Conservation (phyloP, 345 rosid genomes). For the Arabidopsis suecica region DNA sequence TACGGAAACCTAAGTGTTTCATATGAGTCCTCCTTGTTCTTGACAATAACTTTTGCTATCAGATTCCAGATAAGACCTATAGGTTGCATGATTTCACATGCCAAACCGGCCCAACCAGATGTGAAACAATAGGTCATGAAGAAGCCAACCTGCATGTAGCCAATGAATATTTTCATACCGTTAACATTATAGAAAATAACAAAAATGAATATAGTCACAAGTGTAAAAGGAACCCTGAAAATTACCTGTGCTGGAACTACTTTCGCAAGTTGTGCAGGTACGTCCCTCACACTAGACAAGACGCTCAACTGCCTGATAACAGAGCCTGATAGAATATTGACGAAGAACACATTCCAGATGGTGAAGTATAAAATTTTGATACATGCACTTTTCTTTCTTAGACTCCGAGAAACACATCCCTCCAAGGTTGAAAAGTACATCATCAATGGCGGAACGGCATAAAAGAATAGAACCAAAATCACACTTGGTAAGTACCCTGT, state of each 20-base stretch:
- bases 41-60: slow-evolving; percentile 50
- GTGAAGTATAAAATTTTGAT: slow-evolving; percentile 80
- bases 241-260: slow-evolving; percentile 80
- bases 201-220: background rate
- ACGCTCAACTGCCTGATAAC: slow-evolving; percentile 58
- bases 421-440: slow-evolving; percentile 80
- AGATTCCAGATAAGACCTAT: slow-evolving; percentile 59
- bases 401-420: slow-evolving; percentile 75
- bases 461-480: slow-evolving; percentile 65
- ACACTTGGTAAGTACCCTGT: slow-evolving; percentile 99
- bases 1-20: slow-evolving; percentile 64
- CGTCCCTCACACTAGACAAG: slow-evolving; percentile 63
- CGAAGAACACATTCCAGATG: slow-evolving; percentile 94
- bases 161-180: slow-evolving; percentile 9
- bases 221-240: slow-evolving; percentile 12
- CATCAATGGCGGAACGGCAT: slow-evolving; percentile 88
- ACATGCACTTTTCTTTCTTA: slow-evolving; percentile 86
- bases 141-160: slow-evolving; percentile 77
- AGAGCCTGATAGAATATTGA: slow-evolving; percentile 83
- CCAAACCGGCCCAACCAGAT: slow-evolving; percentile 90
- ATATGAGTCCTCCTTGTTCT: slow-evolving; percentile 53
- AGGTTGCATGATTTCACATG: slow-evolving; percentile 77
- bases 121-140: slow-evolving; percentile 91
- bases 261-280: slow-evolving; percentile 74
- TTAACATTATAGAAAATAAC: background rate